Evolutionary conservation across 441 rosid genomes (phyloP).

Genomic region (Brassica hybrid): DNA sequence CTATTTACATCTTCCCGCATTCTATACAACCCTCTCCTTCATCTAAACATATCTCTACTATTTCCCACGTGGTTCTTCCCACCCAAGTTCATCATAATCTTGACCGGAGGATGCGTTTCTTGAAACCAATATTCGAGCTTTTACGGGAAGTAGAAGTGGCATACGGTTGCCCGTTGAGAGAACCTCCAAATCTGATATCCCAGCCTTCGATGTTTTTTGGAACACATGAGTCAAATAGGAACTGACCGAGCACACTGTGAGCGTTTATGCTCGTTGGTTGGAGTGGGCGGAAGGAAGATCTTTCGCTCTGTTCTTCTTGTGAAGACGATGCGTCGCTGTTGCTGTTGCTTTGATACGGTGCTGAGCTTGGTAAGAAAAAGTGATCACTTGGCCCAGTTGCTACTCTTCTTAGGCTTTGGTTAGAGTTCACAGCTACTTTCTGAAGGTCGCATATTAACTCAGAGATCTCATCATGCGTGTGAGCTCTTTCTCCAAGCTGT

Average conservation of each 20-base stretch:
- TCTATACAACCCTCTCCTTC: slow-evolving; percentile 31
- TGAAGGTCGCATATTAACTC: slow-evolving; percentile 82
- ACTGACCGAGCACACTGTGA: slow-evolving; percentile 81
- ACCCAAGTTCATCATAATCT: slow-evolving; percentile 51
- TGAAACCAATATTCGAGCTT: slow-evolving; percentile 52
- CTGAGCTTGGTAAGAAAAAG: slow-evolving; percentile 79
- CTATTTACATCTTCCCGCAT: slow-evolving; percentile 41
- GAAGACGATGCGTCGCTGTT: slow-evolving; percentile 49
- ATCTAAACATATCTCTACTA: slow-evolving; percentile 32
- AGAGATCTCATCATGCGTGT: slow-evolving; percentile 69
- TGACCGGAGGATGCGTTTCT: slow-evolving; percentile 64
- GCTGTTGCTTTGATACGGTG: slow-evolving; percentile 45
- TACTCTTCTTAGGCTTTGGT: slow-evolving; percentile 83
- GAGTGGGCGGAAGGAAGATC: slow-evolving; percentile 46
- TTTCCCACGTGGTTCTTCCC: slow-evolving; percentile 3
- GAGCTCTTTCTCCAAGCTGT: slow-evolving; percentile 62
- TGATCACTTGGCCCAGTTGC: slow-evolving; percentile 81
- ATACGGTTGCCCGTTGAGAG: slow-evolving; percentile 69
- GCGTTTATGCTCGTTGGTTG: slow-evolving; percentile 71
- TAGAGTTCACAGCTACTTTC: slow-evolving; percentile 82
- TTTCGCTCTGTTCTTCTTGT: slow-evolving; percentile 59
- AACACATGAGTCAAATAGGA: slow-evolving; percentile 81
- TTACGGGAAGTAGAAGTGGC: slow-evolving; percentile 58
- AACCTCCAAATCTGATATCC: slow-evolving; percentile 81
- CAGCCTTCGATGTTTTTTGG: slow-evolving; percentile 94